phyloP scores from a whole-genome alignment of 352 stramenopile species.

The Phytophthora podocarpi region DNA sequence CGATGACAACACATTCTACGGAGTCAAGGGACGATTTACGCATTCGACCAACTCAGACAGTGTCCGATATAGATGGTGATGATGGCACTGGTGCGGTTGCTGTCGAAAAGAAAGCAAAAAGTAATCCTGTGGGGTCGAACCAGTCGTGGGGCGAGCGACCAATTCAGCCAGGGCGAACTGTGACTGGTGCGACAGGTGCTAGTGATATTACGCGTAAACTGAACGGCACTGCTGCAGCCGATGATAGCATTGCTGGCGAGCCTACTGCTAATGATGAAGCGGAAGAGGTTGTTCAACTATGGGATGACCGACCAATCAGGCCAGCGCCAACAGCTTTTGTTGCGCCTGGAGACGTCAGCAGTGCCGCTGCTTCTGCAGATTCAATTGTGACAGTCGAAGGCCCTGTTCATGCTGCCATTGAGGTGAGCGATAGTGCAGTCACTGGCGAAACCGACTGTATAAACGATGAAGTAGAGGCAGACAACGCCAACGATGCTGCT shows the following conservation, averaged over 20 bases:
- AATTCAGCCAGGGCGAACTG: background rate
- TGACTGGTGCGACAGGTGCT: no score
- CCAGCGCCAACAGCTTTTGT: background rate
- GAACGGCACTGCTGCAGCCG: background rate
- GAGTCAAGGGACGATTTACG: no score
- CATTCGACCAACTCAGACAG: no score
- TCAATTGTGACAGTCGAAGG: background rate
- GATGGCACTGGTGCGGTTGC: no score
- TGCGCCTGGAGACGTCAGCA: background rate
- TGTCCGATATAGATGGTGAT: no score
- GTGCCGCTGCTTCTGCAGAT: background rate
- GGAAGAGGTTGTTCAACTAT: background rate
- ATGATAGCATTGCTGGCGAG: background rate
- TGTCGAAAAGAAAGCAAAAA: no score
- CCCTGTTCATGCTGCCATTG: no score
- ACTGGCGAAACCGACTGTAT: background rate
- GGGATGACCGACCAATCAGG: background rate
- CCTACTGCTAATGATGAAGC: background rate
- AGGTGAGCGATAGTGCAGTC: no score
- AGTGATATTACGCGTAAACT: background rate
- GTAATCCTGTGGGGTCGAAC: background rate
- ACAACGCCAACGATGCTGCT: no score
- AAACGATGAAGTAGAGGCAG: no score
- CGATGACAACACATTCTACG: no score
- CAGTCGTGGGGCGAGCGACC: constrained; percentile 1